Base-by-base conservation (phyloP, 2,329 filamentous ascomycete genomes). In the Sporothrix sp. region DNA sequence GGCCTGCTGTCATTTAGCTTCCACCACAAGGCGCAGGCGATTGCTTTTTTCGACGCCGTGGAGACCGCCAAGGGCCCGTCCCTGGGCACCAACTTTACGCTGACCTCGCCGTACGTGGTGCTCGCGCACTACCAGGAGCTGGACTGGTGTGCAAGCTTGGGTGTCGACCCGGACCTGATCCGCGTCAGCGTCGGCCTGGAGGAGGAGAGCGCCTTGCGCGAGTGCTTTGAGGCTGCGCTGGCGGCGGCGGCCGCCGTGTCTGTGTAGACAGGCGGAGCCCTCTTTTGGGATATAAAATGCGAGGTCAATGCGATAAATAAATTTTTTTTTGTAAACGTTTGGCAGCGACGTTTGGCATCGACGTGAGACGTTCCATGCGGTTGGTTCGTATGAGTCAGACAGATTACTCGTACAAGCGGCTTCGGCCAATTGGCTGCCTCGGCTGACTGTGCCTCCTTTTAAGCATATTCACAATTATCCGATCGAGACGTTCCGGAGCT, bases 1-100 rank as follows among this genome's bases (percentile, higher is more conserved):
- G 91, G 91, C 3, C 72, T 98, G 2, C 73, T 98, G 11, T 95
- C 88, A 3, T 81, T 90, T 33, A 87, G 84, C 0, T 95, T 97
- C 61, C 71, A 86, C 58, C 73, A 73, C 2, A 79, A 75, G 51
- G 71, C 74, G 27, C 82, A 90, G 55, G 87, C 91, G 1, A 71
- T 87, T 49, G 76, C 79, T 1, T 96, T 97, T 65, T 96, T 85
- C 66, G 89, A 98, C 66, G 75, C 78, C 11, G 70, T 98, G 14
- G 81, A 94, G 55, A 93, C 89, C 1, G 82, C 88, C 35, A 98
- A 98, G 66, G 93, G 93, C 0, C 93, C 93, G 0, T 96, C 89
- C 66, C 71, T 98, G 45, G 93, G 93, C 2, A 97, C 93, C 1
- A 98, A 98, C 66, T 98, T 98, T 64, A 97, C 93, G 0, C 72